Percentiles rank a stretch among this genome's conserved stretches.
Evolutionary conservation across 176 grass and related monocot genomes (phyloP).

Genomic region (bread wheat (Triticum aestivum)): DNA sequence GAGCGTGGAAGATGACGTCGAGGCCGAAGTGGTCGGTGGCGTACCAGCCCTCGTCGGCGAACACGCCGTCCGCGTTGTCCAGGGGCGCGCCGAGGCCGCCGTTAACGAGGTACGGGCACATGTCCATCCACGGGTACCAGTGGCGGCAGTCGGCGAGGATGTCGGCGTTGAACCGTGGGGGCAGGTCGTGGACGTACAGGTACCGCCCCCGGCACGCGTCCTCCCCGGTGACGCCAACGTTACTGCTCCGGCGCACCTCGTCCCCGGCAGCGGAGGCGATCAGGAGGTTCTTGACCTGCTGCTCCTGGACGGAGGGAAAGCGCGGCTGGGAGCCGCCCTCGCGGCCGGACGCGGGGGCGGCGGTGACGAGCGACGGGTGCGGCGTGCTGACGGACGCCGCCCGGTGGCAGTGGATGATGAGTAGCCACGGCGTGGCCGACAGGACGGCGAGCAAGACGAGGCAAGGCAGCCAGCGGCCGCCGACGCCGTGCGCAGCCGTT

Average conservation of each 20-base stretch:
- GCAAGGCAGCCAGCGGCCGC: constrained; percentile 27
- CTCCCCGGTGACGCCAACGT: background rate
- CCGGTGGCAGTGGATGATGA: constrained; percentile 57
- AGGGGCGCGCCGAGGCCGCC: constrained; percentile 53
- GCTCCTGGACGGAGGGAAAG: constrained; percentile 10
- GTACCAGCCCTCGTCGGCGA: constrained; percentile 67
- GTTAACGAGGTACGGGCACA: constrained; percentile 71
- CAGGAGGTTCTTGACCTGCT: constrained; percentile 15
- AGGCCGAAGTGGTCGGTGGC: constrained; percentile 81
- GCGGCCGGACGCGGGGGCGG: background rate
- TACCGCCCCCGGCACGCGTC: constrained; percentile 48
- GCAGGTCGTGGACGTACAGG: constrained; percentile 68
- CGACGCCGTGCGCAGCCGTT: background rate
- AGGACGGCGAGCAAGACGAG: constrained; percentile 44
- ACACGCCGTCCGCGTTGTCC: constrained; percentile 52
- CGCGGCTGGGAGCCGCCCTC: background rate
- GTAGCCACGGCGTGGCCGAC: constrained; percentile 53
- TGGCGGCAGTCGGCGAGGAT: constrained; percentile 48
- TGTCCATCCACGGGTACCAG: constrained; percentile 61
- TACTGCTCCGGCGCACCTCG: background rate
- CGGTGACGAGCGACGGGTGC: background rate
- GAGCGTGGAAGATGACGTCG: constrained; percentile 66
- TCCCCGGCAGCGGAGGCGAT: constrained; percentile 4
- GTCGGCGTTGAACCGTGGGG: constrained; percentile 60
- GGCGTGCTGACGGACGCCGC: constrained; percentile 13